Evolutionary conservation across 176 grass and related monocot genomes (phyloP), one percentile per base, ranked within the genome.

Genomic region (Musa schizocarpa): DNA sequence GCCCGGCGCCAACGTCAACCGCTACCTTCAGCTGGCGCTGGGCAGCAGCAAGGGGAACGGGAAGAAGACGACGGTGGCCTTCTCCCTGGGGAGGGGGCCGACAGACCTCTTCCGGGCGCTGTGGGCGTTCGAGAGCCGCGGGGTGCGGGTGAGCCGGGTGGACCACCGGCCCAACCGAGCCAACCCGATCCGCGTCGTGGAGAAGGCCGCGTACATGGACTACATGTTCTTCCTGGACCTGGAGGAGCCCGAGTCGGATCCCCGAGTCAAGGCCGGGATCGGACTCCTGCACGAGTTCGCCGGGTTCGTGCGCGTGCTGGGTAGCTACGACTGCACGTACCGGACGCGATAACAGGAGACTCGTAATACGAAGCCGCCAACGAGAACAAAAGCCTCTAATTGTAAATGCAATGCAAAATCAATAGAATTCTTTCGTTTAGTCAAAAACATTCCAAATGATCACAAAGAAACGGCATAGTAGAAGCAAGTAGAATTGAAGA

Each of bases 1-100:
- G 56, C 10, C 20, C 9, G 59, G 34, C 56, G 55, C 34, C 3
- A 83, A 83, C 81, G 26, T 83, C 13, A 83, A 59, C 54, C 73
- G 81, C 52, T 83, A 77, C 74, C 74, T 77, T 2, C 74, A 83
- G 74, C 81, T 83, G 2, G 74, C 67, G 5, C 74, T 53, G 9
- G 54, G 7, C 50, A 11, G 34, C 16, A 1, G 68, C 17, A 16
- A 70, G 9, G 68, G 8, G 43, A 2, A 13, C 9, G 7, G 63
- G 63, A 13, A 3, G 53, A 74, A 74, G 53, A 74, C 72, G 14
- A 74, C 72, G 24, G 53, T 74, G 24, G 67, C 34, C 67, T 69
- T 69, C 67, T 50, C 67, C 67, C 67, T 69, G 43, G 34, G 6
- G 67, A 69, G 13, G 8, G 67, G 67, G 1, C 67, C 67, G 34